Conservation (phyloP, 768 basidiomycete genomes). For the Sistotremastrum suecicum region DNA sequence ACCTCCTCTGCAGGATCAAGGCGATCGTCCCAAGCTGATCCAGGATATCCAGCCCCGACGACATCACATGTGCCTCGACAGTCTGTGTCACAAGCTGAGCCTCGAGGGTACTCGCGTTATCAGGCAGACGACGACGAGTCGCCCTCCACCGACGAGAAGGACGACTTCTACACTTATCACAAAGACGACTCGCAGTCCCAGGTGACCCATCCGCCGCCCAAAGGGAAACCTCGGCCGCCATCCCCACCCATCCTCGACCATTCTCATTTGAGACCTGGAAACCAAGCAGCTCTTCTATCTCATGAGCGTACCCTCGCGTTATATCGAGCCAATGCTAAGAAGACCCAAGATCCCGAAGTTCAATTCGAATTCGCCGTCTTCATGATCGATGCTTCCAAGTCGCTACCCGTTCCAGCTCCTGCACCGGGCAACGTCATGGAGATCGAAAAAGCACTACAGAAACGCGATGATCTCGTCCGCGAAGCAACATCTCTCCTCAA, state of each 20-base stretch:
- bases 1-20: too few relatives aligned
- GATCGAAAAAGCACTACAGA: constrained; percentile 67
- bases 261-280: constrained; percentile 86
- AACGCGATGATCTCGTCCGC: constrained; percentile 75
- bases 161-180: too few relatives aligned
- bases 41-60: too few relatives aligned
- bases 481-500: constrained; percentile 84
- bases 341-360: constrained; percentile 93
- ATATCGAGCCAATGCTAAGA: constrained; percentile 95
- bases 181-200: too few relatives aligned
- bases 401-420: constrained; percentile 59
- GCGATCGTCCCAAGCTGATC: too few relatives aligned
- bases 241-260: constrained; percentile 69
- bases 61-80: too few relatives aligned
- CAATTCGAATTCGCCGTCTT: constrained; percentile 98
- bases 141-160: too few relatives aligned
- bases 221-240: constrained; percentile 18
- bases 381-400: constrained; percentile 95
- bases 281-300: constrained; percentile 82
- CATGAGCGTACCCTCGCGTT: constrained; percentile 94
- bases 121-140: too few relatives aligned
- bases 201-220: too few relatives aligned
- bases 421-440: constrained; percentile 65
- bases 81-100: too few relatives aligned
- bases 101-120: too few relatives aligned